phyloP scores from a whole-genome alignment of 2,329 filamentous ascomycete species.

The Fusarium solani-melongenae region DNA sequence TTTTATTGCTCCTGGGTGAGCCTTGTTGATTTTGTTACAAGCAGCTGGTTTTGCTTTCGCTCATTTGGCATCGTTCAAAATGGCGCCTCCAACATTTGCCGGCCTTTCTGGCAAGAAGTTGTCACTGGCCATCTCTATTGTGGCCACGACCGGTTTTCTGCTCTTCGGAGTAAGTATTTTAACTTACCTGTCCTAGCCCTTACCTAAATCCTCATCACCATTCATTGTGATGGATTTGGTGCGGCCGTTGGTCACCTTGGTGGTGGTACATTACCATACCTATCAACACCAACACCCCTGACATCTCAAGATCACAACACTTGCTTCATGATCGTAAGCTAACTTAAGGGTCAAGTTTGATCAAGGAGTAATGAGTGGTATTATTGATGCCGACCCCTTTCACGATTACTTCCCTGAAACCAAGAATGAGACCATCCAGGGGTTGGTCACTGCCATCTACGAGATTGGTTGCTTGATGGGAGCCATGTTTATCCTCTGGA shows the following conservation, averaged over 20 bases:
- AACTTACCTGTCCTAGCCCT: too few relatives aligned
- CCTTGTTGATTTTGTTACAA: slow-evolving; percentile 8
- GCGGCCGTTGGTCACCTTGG: background rate
- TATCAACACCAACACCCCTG: background rate
- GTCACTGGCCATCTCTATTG: slow-evolving; percentile 67
- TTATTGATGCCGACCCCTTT: slow-evolving; percentile 63
- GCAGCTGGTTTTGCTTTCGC: slow-evolving; percentile 35
- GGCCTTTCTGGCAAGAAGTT: slow-evolving; percentile 69
- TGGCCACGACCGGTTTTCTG: slow-evolving; percentile 70
- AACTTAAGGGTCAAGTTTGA: background rate
- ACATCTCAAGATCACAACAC: background rate
- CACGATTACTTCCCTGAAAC: slow-evolving; percentile 57
- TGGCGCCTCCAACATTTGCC: slow-evolving; percentile 66
- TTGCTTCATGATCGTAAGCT: background rate
- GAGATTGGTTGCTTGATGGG: slow-evolving; percentile 64
- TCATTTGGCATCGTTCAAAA: slow-evolving; percentile 42
- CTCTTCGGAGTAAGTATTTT: too few relatives aligned
- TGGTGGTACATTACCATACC: background rate
- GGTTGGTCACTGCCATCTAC: slow-evolving; percentile 61
- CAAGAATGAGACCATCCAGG: slow-evolving; percentile 59
- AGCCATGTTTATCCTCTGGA: slow-evolving; percentile 59
- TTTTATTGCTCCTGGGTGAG: slow-evolving; percentile 30
- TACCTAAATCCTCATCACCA: background rate
- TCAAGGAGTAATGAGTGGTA: slow-evolving; percentile 65
- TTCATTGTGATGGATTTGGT: background rate